Base-by-base conservation (phyloP, 2,329 filamentous ascomycete genomes). In the Colletotrichum neosansevieriae region DNA sequence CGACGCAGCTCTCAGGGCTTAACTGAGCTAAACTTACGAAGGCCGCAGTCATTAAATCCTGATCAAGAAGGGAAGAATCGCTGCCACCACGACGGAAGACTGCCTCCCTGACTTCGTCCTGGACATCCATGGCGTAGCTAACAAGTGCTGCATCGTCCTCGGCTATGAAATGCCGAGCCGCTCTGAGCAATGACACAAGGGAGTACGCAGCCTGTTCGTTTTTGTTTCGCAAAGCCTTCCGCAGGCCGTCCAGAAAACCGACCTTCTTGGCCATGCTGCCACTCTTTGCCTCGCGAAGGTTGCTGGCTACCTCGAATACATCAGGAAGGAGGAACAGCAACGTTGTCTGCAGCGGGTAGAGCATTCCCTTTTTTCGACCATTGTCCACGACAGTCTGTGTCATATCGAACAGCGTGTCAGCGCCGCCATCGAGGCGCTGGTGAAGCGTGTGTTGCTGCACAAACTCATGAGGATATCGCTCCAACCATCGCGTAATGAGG, bases 401-500 rank as follows among this genome's bases (percentile, higher is more conserved):
- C 87, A 92, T 91, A 73, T 92, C 90, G 74, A 92, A 91, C 24
- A 92, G 80, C 0, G 88, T 91, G 74, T 92, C 90, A 5, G 88
- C 86, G 10, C 87, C 87, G 54, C 86, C 88, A 72, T 91, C 89
- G n/a, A 91, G 82, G 73, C 88, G 85, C 73, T 84, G 87, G 70
- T 87, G 87, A 67, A 83, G 81, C 15, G 84, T 83, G 75, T 92
- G 90, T 66, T 91, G 79, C 65, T 85, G 83, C 53, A 91, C 85
- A 75, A 92, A 92, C 76, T 92, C 89, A 40, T 84, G 78, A 1
- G 90, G 89, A 71, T 86, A 88, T 10, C 88, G 85, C 72, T 91
- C 88, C 40, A 92, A 83, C 90, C 90, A 92, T 70, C 88, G 82
- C 36, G 84, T 85, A 63, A 92, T 89, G 58, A 91, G 78, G 58